Percentiles rank a stretch among this genome's conserved stretches.
phyloP scores from a whole-genome alignment of 371 early-diverging fungal genomes.

The Apophysomyces sp. region DNA sequence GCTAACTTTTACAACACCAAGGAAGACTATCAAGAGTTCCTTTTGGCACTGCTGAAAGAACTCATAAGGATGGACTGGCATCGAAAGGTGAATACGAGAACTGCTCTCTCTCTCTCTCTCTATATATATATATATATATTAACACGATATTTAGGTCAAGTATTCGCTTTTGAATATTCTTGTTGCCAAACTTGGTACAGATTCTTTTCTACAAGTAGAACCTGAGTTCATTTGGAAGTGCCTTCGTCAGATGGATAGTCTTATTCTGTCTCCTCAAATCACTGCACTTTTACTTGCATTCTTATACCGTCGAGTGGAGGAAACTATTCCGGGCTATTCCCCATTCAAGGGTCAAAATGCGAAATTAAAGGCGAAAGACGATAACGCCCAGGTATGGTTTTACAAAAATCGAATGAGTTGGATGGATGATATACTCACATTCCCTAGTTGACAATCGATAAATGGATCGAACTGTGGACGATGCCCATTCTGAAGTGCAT shows the following conservation, averaged over 20 bases:
- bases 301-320: constrained; percentile 36
- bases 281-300: constrained; percentile 38
- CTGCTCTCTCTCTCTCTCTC: neutral
- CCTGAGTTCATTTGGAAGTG: constrained; percentile 59
- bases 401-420: neutral
- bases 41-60: constrained; percentile 39
- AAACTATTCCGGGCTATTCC: constrained; percentile 31
- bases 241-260: constrained; percentile 61
- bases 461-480: constrained; percentile 44
- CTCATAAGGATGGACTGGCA: constrained; percentile 59
- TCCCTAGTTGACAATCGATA: constrained; percentile 9
- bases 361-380: constrained; percentile 20
- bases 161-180: constrained; percentile 70
- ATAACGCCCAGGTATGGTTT: constrained; percentile 7
- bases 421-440: neutral
- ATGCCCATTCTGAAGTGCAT: constrained; percentile 29
- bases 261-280: constrained; percentile 67
- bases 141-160: constrained; percentile 44
- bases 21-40: constrained; percentile 33
- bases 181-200: constrained; percentile 58
- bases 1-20: constrained; percentile 26
- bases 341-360: constrained; percentile 37
- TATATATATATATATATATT: no score
- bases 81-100: constrained; percentile 40
- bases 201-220: constrained; percentile 49